phyloP scores from a whole-genome alignment of 2,329 filamentous ascomycete species.

The Ophiocordyceps unilateralis region DNA sequence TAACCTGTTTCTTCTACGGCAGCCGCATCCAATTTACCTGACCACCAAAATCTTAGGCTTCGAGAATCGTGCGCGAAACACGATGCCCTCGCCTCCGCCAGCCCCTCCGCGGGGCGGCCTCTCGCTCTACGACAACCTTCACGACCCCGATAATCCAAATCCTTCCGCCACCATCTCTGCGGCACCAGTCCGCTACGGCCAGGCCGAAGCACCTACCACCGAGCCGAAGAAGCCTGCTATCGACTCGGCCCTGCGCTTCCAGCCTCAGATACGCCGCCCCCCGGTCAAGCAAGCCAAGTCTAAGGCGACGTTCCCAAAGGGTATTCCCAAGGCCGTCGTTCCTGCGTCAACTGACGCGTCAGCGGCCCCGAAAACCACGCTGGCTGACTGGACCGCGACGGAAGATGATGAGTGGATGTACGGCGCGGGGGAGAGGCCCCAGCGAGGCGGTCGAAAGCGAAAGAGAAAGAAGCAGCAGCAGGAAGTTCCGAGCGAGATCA shows the following conservation, averaged over 20 bases:
- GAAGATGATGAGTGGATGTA: conserved; percentile 73
- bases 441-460: conserved; percentile 63
- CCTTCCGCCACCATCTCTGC: conserved; percentile 53
- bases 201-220: conserved; percentile 26
- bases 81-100: conserved; percentile 17
- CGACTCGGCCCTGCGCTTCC: conserved; percentile 57
- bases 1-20: too few species aligned
- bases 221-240: conserved; percentile 40
- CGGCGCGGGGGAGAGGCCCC: conserved; percentile 42
- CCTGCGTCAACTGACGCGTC: conserved; percentile 9
- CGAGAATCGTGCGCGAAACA: conserved; percentile 6
- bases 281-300: conserved; percentile 39
- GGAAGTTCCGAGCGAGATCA: conserved; percentile 40
- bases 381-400: conserved; percentile 66
- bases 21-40: neutral
- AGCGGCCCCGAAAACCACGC: conserved; percentile 40
- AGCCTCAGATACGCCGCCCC: conserved; percentile 60
- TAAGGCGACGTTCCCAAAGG: conserved; percentile 42
- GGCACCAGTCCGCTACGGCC: conserved; percentile 55
- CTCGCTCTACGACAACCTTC: conserved; percentile 72
- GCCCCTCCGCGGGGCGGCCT: conserved; percentile 31
- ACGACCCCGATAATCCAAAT: conserved; percentile 38
- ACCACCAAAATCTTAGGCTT: neutral
- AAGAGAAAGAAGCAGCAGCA: conserved; percentile 56
- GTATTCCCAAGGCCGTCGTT: conserved; percentile 10